phyloP scores from a whole-genome alignment of 768 basidiomycete genomes.

The Xanthoconium purpureum region DNA sequence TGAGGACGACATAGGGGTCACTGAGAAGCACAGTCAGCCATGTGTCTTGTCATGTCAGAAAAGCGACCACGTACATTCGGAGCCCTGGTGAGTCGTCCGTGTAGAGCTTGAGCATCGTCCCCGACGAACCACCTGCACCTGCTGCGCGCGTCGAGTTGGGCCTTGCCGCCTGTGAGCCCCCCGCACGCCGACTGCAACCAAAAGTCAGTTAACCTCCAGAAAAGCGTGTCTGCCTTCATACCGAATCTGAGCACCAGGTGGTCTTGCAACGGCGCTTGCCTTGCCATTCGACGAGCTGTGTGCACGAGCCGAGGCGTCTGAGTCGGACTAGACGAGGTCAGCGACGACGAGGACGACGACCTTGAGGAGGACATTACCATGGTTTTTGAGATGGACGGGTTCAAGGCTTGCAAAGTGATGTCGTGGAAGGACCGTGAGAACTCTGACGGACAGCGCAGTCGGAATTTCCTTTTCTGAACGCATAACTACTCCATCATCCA shows the following conservation, averaged over 20 bases:
- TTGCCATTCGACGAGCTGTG: slow-evolving; percentile 41
- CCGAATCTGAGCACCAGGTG: slow-evolving; percentile 82
- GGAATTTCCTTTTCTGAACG: slow-evolving; percentile 18
- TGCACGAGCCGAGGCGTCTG: slow-evolving; percentile 55
- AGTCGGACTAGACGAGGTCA: slow-evolving; percentile 62
- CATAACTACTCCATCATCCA: not conserved
- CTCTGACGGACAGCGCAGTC: not conserved
- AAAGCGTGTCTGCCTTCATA: slow-evolving; percentile 34
- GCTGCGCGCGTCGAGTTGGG: slow-evolving; percentile 89
- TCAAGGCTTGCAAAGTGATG: slow-evolving; percentile 8
- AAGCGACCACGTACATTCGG: slow-evolving; percentile 73
- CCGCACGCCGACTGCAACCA: slow-evolving; percentile 64
- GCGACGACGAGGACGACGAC: not conserved
- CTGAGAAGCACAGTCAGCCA: slow-evolving; percentile 38
- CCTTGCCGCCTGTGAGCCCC: slow-evolving; percentile 57
- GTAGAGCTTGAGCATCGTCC: slow-evolving; percentile 98
- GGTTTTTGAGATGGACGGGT: slow-evolving; percentile 7
- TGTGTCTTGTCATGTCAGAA: not conserved
- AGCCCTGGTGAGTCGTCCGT: slow-evolving; percentile 97
- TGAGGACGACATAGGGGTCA: slow-evolving; percentile 95
- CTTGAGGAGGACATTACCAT: slow-evolving; percentile 32
- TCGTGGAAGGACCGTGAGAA: slow-evolving; percentile 29
- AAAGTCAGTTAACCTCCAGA: not conserved
- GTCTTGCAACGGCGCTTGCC: slow-evolving; percentile 58
- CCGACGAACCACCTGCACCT: slow-evolving; percentile 93